Base-by-base conservation (phyloP, 805 yeast species). In the Komagataella pseudopastoris region DNA sequence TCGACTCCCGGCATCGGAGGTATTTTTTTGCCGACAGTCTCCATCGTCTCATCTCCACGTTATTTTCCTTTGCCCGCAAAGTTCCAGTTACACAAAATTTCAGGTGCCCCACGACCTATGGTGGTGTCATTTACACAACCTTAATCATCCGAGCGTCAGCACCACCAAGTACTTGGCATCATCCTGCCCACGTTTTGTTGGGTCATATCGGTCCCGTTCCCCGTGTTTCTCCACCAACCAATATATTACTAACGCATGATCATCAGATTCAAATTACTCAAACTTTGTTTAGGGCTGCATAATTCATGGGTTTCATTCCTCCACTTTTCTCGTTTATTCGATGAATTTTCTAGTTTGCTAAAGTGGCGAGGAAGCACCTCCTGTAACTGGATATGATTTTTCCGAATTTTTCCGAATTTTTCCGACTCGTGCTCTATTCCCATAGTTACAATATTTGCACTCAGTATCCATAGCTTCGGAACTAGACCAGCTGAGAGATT, bases 1-100 rank as follows among this genome's bases (percentile, higher is more conserved):
- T 81, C 86, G 85, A 81, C 84, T 80, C 86, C 86, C 86, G 83
- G 87, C 74, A 79, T 78, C 85, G 86, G 86, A 81, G 76, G 4
- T 30, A 10, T 10, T 30, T 30, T 30, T 30, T 30, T 5, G 20
- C 20, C 20, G 3, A 20, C 20, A 20, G 20, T 20, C 20, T 4
- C 2, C 20, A 17, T 17, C 2, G 17, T 4, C 3, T 2, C 2
- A 20, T 20, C 20, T 20, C 3, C 20, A 20, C 20, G 20, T 2
- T 20, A 30, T 30, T 30, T 30, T 30, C 8, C 39, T 4, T 7
- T 30, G 4, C 12, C 4, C 12, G 14, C 39, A 30, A 10, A 4
- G 10, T 6, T 30, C 39, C 39, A 30, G 10, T 30, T 30, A 10
- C 14, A n/a, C 39, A 30, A 4, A 10, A 4, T 30, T 30, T 30